Base-by-base conservation (phyloP, 305 asterid genomes). In the Fraxinus latifolia region DNA sequence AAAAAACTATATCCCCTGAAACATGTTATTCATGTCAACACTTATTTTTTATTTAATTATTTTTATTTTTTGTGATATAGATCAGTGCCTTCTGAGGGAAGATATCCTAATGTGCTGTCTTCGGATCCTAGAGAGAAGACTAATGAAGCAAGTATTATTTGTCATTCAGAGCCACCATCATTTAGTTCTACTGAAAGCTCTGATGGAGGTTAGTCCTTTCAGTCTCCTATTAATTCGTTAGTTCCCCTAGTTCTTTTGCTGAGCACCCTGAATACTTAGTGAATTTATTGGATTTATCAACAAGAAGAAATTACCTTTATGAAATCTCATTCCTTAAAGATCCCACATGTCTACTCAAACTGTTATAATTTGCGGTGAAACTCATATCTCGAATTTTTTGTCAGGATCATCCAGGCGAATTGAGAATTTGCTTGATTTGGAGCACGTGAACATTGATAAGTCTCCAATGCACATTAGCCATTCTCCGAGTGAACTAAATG, bases 171-270 rank as follows among this genome's bases (percentile, higher is more conserved):
- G 76, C 91, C 90, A 32, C 90, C 94, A n/a, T 90, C 97, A 33
- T 87, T 88, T 85, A 88, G 94, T 84, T 92, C 93, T 53, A 90
- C 92, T 50, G 95, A 91, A 85, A 92, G 95, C 90, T 90, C 94
- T 0, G 92, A 90, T 86, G 94, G 95, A 87, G 97, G 97, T 91
- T 88, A 80, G 78, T 37, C 50, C 34, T 50, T n/a, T 34, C 71
- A 25, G 32, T 39, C 12, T 50, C 42, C 55, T 36, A 14, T 55
- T 8, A 34, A 58, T 74, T 15, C 32, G 60, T 34, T 8, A 25
- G 31, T 74, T 50, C 34, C 62, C 58, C 83, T 68, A 9, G 62
- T 21, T 71, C 62, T 37, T 55, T 79, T 3, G 79, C 23, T 14
- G 32, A 7, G 32, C 31, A 7, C 6, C 5, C 15, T 62, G 14